These are phyloP conservation scores for Penicillium fimorum DNA, from an alignment of 495 filamentous ascomycete species.

Conservation along the genomic window DNA sequence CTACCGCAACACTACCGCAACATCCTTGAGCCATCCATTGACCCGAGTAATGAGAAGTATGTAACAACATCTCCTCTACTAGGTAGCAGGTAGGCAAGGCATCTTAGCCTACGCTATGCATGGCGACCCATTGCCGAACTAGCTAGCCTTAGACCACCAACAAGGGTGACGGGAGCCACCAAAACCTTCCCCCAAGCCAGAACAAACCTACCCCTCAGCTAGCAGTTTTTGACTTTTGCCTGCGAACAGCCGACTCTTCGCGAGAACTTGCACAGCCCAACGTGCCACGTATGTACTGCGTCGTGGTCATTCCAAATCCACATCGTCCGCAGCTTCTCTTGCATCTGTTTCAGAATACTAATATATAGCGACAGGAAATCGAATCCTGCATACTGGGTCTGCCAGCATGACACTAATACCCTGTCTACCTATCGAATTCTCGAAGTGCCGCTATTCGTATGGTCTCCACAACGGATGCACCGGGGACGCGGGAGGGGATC, in stretches of 20 bases:
- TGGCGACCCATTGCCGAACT: background rate
- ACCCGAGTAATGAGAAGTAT: background rate
- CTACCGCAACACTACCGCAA: slow-evolving; percentile 4
- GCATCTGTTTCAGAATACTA: background rate
- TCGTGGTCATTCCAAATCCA: background rate
- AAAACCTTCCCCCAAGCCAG: background rate
- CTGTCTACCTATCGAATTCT: background rate
- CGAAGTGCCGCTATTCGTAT: background rate
- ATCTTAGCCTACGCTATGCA: background rate
- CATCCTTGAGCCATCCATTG: background rate
- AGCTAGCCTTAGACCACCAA: background rate
- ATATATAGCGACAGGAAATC: background rate
- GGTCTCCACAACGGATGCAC: background rate
- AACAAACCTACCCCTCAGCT: background rate
- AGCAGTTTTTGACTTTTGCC: background rate
- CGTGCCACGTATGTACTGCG: background rate
- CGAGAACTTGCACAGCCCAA: background rate
- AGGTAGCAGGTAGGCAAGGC: background rate
- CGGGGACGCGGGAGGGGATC: background rate
- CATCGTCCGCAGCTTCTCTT: background rate
- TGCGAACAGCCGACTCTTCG: background rate
- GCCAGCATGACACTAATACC: background rate
- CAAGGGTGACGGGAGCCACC: slow-evolving; percentile 2
- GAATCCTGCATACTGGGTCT: slow-evolving; percentile 5
- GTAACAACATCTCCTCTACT: background rate